These are phyloP conservation scores for Kazachstania sp. DNA, from an alignment of 1,139 yeast species.

Conservation along the genomic window DNA sequence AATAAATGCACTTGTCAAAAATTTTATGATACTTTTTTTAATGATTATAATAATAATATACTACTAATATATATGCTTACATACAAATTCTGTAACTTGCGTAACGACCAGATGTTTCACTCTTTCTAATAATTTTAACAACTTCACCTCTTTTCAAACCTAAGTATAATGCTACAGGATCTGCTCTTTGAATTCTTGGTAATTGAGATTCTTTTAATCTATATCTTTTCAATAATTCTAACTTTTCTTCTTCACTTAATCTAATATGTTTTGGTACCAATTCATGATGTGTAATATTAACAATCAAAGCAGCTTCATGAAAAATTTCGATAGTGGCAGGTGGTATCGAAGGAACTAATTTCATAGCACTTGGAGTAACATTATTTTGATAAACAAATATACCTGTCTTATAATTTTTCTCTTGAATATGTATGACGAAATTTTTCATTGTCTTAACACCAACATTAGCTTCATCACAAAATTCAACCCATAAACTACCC, in stretches of 20 bases:
- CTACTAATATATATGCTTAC: slow-evolving; percentile 30
- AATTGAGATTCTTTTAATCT: slow-evolving; percentile 92
- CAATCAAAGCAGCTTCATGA: slow-evolving; percentile 89
- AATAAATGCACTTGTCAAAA: no score
- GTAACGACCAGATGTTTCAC: slow-evolving; percentile 96
- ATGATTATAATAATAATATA: neutral
- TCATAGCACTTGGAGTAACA: slow-evolving; percentile 94
- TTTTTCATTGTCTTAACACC: slow-evolving; percentile 98
- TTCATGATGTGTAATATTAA: slow-evolving; percentile 95
- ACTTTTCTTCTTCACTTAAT: slow-evolving; percentile 75
- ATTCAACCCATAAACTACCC: slow-evolving; percentile 95
- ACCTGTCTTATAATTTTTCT: slow-evolving; percentile 87
- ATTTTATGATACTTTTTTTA: neutral
- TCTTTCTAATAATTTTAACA: slow-evolving; percentile 90
- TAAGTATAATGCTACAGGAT: slow-evolving; percentile 92
- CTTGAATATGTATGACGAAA: slow-evolving; percentile 89
- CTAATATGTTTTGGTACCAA: slow-evolving; percentile 91
- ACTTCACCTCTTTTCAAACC: slow-evolving; percentile 96
- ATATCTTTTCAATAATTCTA: slow-evolving; percentile 78
- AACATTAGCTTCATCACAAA: slow-evolving; percentile 89
- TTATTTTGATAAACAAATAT: slow-evolving; percentile 82
- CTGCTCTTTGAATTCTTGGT: slow-evolving; percentile 95
- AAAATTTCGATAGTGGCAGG: slow-evolving; percentile 96
- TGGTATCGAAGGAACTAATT: slow-evolving; percentile 91
- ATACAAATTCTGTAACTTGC: slow-evolving; percentile 97